phyloP scores from a whole-genome alignment of 257 asterid genomes.

The Solanum neorickii region DNA sequence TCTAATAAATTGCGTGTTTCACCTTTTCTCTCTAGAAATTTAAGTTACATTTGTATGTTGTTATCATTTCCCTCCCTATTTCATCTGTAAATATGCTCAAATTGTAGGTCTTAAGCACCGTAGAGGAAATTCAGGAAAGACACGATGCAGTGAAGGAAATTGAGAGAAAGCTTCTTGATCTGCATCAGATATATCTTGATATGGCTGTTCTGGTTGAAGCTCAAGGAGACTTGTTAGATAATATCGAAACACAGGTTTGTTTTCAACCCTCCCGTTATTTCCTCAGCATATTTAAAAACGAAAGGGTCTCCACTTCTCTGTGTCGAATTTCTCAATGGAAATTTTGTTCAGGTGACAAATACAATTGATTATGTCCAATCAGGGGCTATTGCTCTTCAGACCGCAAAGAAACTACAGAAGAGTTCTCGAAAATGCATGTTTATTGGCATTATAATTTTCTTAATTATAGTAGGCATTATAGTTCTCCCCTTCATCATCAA shows the following conservation, averaged over 20 bases:
- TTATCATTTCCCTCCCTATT: neutral
- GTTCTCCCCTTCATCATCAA: constrained; percentile 17
- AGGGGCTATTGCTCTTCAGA: constrained; percentile 55
- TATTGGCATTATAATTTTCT: constrained; percentile 34
- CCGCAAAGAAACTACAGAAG: constrained; percentile 51
- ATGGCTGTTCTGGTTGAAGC: constrained; percentile 80
- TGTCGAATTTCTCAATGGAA: constrained; percentile 11
- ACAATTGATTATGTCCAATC: constrained; percentile 63
- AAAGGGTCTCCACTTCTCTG: neutral
- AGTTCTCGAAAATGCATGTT: constrained; percentile 63
- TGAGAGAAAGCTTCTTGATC: constrained; percentile 74
- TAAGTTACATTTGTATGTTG: neutral
- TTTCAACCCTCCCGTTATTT: neutral
- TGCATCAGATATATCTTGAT: constrained; percentile 82
- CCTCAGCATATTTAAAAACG: neutral
- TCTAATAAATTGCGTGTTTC: neutral
- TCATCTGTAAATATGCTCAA: neutral
- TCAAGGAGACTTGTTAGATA: constrained; percentile 76
- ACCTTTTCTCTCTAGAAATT: neutral
- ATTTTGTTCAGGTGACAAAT: constrained; percentile 42
- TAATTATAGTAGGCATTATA: constrained; percentile 25
- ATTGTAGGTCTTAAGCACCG: constrained; percentile 44
- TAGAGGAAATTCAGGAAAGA: constrained; percentile 92
- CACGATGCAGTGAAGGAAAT: constrained; percentile 80
- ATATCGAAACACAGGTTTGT: constrained; percentile 76